A percentile compares a stretch with the other conserved stretches of the same genome.
These are phyloP conservation scores for Phytophthora aleatoria DNA, from an alignment of 352 stramenopile species.

Conservation along the genomic window DNA sequence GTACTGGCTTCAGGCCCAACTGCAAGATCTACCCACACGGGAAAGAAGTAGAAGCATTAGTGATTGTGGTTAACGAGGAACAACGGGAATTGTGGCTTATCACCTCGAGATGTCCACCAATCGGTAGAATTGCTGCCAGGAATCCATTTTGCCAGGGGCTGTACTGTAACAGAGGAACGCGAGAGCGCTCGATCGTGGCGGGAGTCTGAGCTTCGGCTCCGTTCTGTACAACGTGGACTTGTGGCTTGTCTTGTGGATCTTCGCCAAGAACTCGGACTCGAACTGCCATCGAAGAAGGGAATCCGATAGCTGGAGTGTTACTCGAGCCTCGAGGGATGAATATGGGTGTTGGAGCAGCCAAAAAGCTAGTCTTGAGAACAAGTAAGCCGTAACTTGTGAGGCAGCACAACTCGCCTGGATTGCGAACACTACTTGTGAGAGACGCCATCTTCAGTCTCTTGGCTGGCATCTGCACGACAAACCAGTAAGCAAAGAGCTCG, in stretches of 20 bases:
- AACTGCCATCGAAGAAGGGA: conserved; percentile 50
- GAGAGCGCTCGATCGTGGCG: conserved; percentile 41
- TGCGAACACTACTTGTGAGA: conserved; percentile 42
- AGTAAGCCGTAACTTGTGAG: conserved; percentile 65
- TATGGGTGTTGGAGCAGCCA: conserved; percentile 36
- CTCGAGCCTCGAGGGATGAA: conserved; percentile 46
- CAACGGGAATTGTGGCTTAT: background rate
- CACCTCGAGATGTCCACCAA: conserved; percentile 65
- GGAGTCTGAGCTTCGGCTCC: conserved; percentile 36
- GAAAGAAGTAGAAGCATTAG: conserved; percentile 1
- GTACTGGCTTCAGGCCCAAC: conserved; percentile 67
- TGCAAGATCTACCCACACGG: conserved; percentile 51
- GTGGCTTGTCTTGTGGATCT: conserved; percentile 54
- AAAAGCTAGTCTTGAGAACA: conserved; percentile 41
- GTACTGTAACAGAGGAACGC: conserved; percentile 43
- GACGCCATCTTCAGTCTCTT: conserved; percentile 69
- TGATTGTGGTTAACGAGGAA: background rate
- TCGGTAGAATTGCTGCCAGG: conserved; percentile 52
- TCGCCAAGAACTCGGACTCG: conserved; percentile 55
- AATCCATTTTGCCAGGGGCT: conserved; percentile 36
- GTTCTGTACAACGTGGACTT: conserved; percentile 62
- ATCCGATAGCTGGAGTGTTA: conserved; percentile 54
- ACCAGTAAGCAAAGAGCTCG: background rate
- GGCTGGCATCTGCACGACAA: conserved; percentile 14
- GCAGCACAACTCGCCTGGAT: conserved; percentile 50